Evolutionary conservation across 2,329 filamentous ascomycete genomes (phyloP).

Genomic region (Phoma herbarum): DNA sequence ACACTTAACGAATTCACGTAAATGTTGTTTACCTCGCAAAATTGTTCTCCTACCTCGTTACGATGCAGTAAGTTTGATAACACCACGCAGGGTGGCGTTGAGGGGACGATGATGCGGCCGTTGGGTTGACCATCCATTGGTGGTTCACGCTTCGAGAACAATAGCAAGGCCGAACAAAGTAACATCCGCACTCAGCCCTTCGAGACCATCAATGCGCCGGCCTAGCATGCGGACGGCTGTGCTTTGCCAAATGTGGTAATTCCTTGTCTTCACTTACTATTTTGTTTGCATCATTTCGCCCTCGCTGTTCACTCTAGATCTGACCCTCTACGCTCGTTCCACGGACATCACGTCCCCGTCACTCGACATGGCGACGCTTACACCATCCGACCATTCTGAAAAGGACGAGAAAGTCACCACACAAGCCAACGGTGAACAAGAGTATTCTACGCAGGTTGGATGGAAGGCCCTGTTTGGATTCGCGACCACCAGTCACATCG

Average conservation of each 20-base stretch:
- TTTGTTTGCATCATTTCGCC: slow-evolving; percentile 9
- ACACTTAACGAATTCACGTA: slow-evolving; percentile 15
- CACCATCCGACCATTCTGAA: slow-evolving; percentile 21
- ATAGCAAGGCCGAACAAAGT: slow-evolving; percentile 46
- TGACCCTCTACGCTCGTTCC: slow-evolving; percentile 10
- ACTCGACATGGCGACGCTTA: slow-evolving; percentile 27
- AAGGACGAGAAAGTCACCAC: slow-evolving; percentile 25
- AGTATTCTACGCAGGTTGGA: slow-evolving; percentile 32
- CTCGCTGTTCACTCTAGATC: slow-evolving; percentile 1
- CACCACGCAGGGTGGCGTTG: slow-evolving; percentile 2
- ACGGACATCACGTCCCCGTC: background rate
- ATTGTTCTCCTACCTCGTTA: background rate
- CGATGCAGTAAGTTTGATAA: background rate
- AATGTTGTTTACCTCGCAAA: background rate
- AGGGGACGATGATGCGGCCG: background rate
- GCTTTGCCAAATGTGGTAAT: slow-evolving; percentile 33
- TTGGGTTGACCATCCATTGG: background rate
- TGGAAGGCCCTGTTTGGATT: slow-evolving; percentile 76
- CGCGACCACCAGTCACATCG: slow-evolving; percentile 68
- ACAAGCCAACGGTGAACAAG: slow-evolving; percentile 32
- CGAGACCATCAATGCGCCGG: slow-evolving; percentile 5
- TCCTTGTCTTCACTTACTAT: slow-evolving; percentile 24
- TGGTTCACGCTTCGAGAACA: slow-evolving; percentile 38
- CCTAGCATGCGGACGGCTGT: slow-evolving; percentile 1
- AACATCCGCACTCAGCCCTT: slow-evolving; percentile 20